phyloP scores from a whole-genome alignment of 495 filamentous ascomycete genomes.

The Podospora comata region DNA sequence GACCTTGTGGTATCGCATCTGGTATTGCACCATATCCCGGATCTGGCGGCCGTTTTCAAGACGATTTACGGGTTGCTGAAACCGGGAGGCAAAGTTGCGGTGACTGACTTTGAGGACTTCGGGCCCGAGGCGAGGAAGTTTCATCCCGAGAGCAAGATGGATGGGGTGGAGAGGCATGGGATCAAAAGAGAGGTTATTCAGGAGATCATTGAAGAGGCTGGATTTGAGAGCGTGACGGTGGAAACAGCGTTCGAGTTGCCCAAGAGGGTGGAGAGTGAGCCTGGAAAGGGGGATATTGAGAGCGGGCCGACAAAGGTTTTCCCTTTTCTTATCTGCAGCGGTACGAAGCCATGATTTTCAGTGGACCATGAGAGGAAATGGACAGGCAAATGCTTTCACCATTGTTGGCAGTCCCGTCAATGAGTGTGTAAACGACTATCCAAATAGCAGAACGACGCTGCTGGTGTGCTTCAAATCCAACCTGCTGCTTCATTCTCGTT shows the following conservation, averaged over 20 bases:
- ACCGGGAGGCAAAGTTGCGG: conserved; percentile 41
- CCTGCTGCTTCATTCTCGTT: too few species aligned
- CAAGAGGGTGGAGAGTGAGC: conserved; percentile 45
- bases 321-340: conserved; percentile 53
- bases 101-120: conserved; percentile 59
- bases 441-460: too few species aligned
- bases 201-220: conserved; percentile 40
- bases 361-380: background rate
- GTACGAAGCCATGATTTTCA: conserved; percentile 19
- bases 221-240: conserved; percentile 47
- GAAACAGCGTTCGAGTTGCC: conserved; percentile 43
- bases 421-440: too few species aligned
- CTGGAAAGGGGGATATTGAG: conserved; percentile 29
- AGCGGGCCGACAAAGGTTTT: conserved; percentile 35
- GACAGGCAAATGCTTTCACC: too few species aligned
- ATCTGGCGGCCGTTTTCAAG: conserved; percentile 37
- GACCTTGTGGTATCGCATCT: conserved; percentile 51
- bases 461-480: too few species aligned
- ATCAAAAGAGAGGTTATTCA: conserved; percentile 41
- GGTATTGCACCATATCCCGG: conserved; percentile 54
- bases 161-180: conserved; percentile 54
- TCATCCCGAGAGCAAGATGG: conserved; percentile 50
- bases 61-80: conserved; percentile 44
- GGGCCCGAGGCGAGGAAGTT: conserved; percentile 51
- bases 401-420: too few species aligned